Percentiles rank a stretch among this genome's conserved stretches.
phyloP scores from a whole-genome alignment of 2,329 filamentous ascomycete genomes.

The Hymenoscyphus fructigenus region DNA sequence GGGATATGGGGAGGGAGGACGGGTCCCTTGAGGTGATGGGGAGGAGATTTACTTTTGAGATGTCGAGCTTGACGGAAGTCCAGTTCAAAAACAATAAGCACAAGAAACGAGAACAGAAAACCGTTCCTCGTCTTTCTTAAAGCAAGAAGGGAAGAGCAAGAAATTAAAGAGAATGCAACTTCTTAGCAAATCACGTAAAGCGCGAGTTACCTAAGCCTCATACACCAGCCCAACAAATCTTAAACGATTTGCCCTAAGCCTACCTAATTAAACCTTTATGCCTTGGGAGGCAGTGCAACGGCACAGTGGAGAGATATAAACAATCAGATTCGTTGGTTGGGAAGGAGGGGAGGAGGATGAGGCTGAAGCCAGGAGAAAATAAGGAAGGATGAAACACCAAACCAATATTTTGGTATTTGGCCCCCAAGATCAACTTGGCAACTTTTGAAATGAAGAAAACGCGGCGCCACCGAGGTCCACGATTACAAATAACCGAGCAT shows the following conservation, averaged over 20 bases:
- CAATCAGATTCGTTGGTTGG: background rate
- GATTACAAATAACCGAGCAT: too few species aligned
- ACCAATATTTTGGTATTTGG: too few species aligned
- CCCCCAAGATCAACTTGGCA: too few species aligned
- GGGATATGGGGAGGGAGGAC: background rate
- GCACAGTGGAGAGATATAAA: too few species aligned
- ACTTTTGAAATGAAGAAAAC: too few species aligned
- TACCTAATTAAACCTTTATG: too few species aligned
- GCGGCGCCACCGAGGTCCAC: too few species aligned
- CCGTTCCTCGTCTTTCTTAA: background rate
- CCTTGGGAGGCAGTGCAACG: too few species aligned
- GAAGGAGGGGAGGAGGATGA: background rate
- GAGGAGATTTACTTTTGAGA: background rate
- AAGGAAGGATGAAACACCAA: background rate
- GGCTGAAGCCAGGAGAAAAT: background rate
- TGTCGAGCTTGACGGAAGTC: background rate
- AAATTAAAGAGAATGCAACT: background rate
- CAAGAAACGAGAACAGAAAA: background rate
- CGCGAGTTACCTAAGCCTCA: background rate
- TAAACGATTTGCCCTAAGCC: too few species aligned
- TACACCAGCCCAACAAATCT: too few species aligned
- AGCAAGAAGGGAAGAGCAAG: background rate
- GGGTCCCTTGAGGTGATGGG: background rate
- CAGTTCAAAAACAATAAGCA: background rate
- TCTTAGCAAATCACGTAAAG: background rate